Evolutionary conservation across 495 filamentous ascomycete genomes (phyloP), one percentile per base, ranked within the genome.

Genomic region (Schizothecium vesticola): DNA sequence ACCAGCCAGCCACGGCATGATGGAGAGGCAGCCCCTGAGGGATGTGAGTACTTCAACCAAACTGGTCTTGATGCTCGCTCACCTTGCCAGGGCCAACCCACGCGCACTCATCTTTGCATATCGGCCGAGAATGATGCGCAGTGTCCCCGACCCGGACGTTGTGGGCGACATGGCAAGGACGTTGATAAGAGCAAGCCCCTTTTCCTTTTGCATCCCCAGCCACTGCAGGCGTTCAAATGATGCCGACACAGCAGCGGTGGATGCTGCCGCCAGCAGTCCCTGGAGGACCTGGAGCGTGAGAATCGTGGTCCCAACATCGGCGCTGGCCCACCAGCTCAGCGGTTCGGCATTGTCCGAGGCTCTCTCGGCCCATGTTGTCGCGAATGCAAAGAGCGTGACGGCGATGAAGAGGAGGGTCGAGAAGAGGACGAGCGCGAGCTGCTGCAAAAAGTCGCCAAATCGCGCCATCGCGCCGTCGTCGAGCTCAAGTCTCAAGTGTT

Each of bases 221-320:
- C 55, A 65, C 16, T 65, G 63, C 11, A 65, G 63, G 43, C 63
- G 63, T 25, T 8, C 57, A 16, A 65, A 65, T 0, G 63, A 65
- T 9, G 23, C n/a, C 3, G 55, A 58, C 11, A 65, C 28, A 0
- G 55, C 26, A 21, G 55, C 24, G 0, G 55, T 26, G 3, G 63
- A 65, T 8, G 43, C 55, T 1, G 26, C 55, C 0, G 63, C 57
- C 24, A 65, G 12, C 5, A 65, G 21, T 0, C 63, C 63, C 55
- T 65, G 63, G 4, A 65, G 36, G 13, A 65, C 55, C 16, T 51
- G 55, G 57, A 65, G 43, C 16, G 26, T 51, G 24, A 65, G 13
- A 33, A 65, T 21, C 3, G 63, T 65, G 3, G 43, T 57, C 19
- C 63, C 63, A 24, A 65, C 43, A 29, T 65, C 63, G 24, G 28